A percentile compares a stretch with the other conserved stretches of the same genome.
Evolutionary conservation across 805 yeast genomes (phyloP).

Genomic region (Candida nemodendra): DNA sequence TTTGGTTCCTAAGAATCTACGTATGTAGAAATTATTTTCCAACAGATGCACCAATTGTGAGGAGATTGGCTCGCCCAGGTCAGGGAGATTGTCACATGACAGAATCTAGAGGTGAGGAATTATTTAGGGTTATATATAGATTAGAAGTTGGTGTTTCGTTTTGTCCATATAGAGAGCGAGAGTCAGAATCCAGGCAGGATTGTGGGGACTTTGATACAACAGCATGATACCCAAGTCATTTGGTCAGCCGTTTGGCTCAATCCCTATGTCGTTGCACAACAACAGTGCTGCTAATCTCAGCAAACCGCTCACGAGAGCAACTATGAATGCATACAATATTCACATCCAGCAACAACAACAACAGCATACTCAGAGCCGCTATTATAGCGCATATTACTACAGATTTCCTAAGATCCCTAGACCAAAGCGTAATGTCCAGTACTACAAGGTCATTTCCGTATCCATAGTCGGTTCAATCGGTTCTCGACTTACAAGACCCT

Average conservation of each 20-base stretch:
- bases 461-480: slow-evolving; percentile 22
- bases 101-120: too few species aligned
- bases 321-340: slow-evolving; percentile 18
- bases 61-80: too few species aligned
- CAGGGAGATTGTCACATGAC: too few species aligned
- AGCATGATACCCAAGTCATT: slow-evolving; percentile 7
- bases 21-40: too few species aligned
- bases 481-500: slow-evolving; percentile 20
- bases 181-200: too few species aligned
- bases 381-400: slow-evolving; percentile 29
- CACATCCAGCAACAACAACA: slow-evolving; percentile 14
- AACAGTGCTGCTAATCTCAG: slow-evolving; percentile 11
- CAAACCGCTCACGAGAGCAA: slow-evolving; percentile 28
- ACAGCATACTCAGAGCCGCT: slow-evolving; percentile 10
- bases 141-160: too few species aligned
- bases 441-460: slow-evolving; percentile 36
- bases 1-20: too few species aligned
- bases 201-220: too few species aligned
- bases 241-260: slow-evolving; percentile 5
- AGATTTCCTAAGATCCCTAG: slow-evolving; percentile 55
- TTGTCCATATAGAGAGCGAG: too few species aligned
- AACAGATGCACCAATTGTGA: too few species aligned
- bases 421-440: slow-evolving; percentile 52
- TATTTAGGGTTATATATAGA: too few species aligned
- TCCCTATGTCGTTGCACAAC: slow-evolving; percentile 4